Evolutionary conservation across 2,329 filamentous ascomycete genomes (phyloP), one percentile per base, ranked within the genome.

Genomic region (Nemania serpens): DNA sequence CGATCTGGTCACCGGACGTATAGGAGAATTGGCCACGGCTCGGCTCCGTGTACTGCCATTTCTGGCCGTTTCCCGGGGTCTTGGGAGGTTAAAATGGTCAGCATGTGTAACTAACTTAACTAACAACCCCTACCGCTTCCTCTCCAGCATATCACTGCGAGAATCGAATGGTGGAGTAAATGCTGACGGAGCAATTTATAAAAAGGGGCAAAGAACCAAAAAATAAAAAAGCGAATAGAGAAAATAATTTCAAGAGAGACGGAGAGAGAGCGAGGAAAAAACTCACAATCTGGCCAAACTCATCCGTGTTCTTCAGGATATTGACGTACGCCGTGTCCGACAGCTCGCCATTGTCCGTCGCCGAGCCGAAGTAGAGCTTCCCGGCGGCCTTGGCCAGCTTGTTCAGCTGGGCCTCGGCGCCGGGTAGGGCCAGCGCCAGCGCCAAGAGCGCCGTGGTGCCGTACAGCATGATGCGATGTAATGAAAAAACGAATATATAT

Each of bases 41-140:
- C 0, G 85, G 84, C 77, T 91, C 85, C 15, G 79, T 87, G 63
- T 80, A 77, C 61, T 87, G 79, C 86, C 86, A 91, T 79, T 86
- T 82, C 73, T 86, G 83, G 2, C 81, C 80, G 71, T 90, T 90
- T 50, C 82, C 84, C 0, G 87, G 85, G 0, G 87, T 88, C 54
- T 61, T 54, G 1, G 18, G 29, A 42, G 11, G 20, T 1, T 15
- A n/a, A n/a, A 20, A 29, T 29, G 3, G 47, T 58, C 9, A 58
- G 55, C 41, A 46, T 29, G 25, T 7, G n/a, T n/a, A n/a, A n/a
- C n/a, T n/a, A n/a, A n/a, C n/a, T n/a, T n/a, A n/a, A 29, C 3
- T 29, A 29, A 29, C 3, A 29, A 4, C 25, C 4, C 25, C 25
- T 29, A n/a, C 25, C 4, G 25, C 25, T 7, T 4, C 25, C 25